Conservation (phyloP, 2,329 filamentous ascomycete species). For the Shiraia sp. region DNA sequence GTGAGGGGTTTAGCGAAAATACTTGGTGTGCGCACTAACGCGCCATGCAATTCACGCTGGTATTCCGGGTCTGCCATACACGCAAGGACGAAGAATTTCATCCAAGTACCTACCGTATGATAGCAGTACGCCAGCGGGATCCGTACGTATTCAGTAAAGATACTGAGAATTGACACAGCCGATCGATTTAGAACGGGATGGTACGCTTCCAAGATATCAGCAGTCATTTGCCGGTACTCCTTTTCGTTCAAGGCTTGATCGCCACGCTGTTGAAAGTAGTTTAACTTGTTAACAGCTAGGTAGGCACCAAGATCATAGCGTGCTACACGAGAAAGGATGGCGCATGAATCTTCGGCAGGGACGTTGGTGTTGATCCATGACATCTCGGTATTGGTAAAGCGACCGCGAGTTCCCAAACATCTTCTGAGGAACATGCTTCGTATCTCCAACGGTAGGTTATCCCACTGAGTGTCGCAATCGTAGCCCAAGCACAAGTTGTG, state of each 20-base stretch:
- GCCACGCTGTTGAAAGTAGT: slow-evolving; percentile 34
- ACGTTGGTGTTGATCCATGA: slow-evolving; percentile 53
- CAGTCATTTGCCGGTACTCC: slow-evolving; percentile 37
- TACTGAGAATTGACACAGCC: slow-evolving; percentile 24
- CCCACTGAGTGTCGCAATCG: slow-evolving; percentile 57
- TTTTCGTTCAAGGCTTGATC: slow-evolving; percentile 27
- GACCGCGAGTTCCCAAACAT: slow-evolving; percentile 49
- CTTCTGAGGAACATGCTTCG: slow-evolving; percentile 52
- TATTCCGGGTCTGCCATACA: slow-evolving; percentile 58
- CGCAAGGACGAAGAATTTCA: slow-evolving; percentile 56
- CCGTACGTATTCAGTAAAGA: slow-evolving; percentile 33
- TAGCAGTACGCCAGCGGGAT: slow-evolving; percentile 48
- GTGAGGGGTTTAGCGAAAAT: slow-evolving; percentile 44
- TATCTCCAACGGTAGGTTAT: slow-evolving; percentile 52
- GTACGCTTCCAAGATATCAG: slow-evolving; percentile 38
- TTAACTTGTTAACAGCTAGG: slow-evolving; percentile 37
- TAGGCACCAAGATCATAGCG: slow-evolving; percentile 55
- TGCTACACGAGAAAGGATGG: slow-evolving; percentile 48
- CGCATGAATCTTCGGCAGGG: slow-evolving; percentile 45
- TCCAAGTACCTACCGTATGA: slow-evolving; percentile 47
- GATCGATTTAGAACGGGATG: slow-evolving; percentile 37
- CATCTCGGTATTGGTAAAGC: slow-evolving; percentile 47
- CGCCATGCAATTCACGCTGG: slow-evolving; percentile 55
- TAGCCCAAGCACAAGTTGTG: slow-evolving; percentile 54
- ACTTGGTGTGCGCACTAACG: slow-evolving; percentile 42